Base-by-base conservation (phyloP, 371 early-diverging fungal species). In the Lichtheimia hyalospora region DNA sequence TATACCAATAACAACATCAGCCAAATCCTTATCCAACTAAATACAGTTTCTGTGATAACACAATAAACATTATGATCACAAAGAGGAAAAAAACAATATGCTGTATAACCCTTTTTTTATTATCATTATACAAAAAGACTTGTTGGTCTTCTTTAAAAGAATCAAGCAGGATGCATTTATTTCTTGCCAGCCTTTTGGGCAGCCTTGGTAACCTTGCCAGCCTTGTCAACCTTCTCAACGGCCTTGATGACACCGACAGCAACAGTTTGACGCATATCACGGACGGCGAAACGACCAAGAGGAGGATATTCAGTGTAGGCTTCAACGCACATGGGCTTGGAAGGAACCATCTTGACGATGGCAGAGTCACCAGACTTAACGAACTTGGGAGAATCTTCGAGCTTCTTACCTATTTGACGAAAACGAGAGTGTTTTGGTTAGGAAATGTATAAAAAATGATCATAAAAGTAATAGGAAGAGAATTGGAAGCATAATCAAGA, bases 281-380 rank as follows among this genome's bases (percentile, higher is more conserved):
- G 94, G 84, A 96, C 93, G 77, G 95, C 96, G 86, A 96, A 96
- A 83, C 96, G 94, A 74, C 96, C 96, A 55, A 96, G 91, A 68
- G 95, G 92, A 57, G 96, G 93, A 82, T 92, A 96, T 71, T 93
- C 92, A 63, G 87, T 77, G 86, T 89, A 96, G 66, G 96, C 64
- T 83, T 96, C 97, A 69, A 96, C 96, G 84, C 94, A 95, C 89
- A 96, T 86, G 71, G 97, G 96, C 92, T 95, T 95, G 84, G 91
- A 85, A 63, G 96, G 96, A 74, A 92, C 65, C 88, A 96, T 85
- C 89, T 91, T 90, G 85, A 96, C 94, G 78, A 96, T 93, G 72
- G 95, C 94, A 60, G 96, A 92, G 75, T 96, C 96, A 71, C 94
- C 94, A 71, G 91, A 87, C 87, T 95, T 89, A 84, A 96, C 93